Base-by-base conservation (phyloP, 352 stramenopile genomes). In the Phytopythium aichiense region DNA sequence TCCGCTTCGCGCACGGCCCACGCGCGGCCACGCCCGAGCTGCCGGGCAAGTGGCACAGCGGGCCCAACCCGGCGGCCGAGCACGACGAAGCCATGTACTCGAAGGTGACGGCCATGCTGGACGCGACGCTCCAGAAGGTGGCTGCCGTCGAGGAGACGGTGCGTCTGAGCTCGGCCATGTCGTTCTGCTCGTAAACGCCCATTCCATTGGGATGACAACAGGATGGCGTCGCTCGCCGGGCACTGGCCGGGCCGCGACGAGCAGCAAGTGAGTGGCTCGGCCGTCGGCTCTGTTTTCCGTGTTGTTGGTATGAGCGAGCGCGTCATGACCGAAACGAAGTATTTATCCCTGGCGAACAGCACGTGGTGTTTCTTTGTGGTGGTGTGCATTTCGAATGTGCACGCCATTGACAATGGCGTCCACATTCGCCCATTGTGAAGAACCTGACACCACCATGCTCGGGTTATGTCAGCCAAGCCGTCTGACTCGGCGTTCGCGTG, bases 111-210 rank as follows among this genome's bases (percentile, higher is more conserved):
- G 74, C 85, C 56, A 73, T 94, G 69, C 75, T 93, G 53, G 77
- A 90, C 60, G 68, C 71, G 48, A 91, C 82, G 50, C 77, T 94
- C 38, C 83, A 87, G 64, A 91, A 91, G 58, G 79, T 92, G 40
- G 79, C 82, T 15, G 73, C 73, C 4, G 81, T 92, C 54, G 81
- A 92, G 58, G 83, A 90, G 65, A 89, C 76, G 4, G 73, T 94
- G 49, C 81, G 83, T n/a, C 72, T 91, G 31, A 91, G 70, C 60
- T 87, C 73, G 20, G 76, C 77, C 53, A 89, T 91, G 82, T 88
- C 80, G 38, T 79, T 88, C 55, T 87, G 74, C 56, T 69, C 77
- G 43, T 90, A 61, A 64, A 20, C n/a, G 42, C 7, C 9, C 18
- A 49, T 49, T 23, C 18, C 42, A 28, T 4, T 20, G 40, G 15